phyloP scores from a whole-genome alignment of 2,329 filamentous ascomycete species.

The Hymenoscyphus albidus region DNA sequence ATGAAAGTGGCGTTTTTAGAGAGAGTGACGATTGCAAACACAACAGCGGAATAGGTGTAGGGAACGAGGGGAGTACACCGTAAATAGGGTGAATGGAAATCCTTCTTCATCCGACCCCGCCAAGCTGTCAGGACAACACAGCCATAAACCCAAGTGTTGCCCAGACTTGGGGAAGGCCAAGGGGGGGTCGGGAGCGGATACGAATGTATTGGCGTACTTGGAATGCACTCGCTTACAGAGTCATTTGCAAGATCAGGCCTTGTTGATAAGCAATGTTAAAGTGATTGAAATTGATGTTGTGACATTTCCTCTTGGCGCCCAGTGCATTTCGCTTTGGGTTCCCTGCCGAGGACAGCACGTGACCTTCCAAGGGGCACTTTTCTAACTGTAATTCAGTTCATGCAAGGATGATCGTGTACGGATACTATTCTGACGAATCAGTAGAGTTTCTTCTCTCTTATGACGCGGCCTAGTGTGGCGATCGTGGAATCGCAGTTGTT shows the following conservation, averaged over 20 bases:
- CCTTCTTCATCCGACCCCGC: not conserved
- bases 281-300: not conserved
- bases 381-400: not conserved
- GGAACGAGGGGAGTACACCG: not conserved
- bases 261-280: not conserved
- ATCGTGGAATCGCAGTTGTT: too few species aligned
- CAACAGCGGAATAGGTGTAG: not conserved
- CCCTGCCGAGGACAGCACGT: not conserved
- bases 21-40: constrained; percentile 1
- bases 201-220: constrained; percentile 9
- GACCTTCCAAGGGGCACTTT: not conserved
- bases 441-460: too few species aligned
- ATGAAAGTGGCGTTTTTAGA: not conserved
- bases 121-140: constrained; percentile 3
- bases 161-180: constrained; percentile 7
- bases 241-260: not conserved
- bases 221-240: constrained; percentile 2
- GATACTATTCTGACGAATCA: too few species aligned
- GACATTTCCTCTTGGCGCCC: not conserved
- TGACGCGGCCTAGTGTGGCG: too few species aligned
- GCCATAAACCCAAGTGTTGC: constrained; percentile 9
- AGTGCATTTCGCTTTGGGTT: not conserved
- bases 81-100: not conserved
- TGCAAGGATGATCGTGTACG: not conserved
- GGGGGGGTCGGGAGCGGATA: not conserved